Evolutionary conservation across 2,329 filamentous ascomycete species (phyloP), one percentile per base, ranked within the genome.

Genomic region (Grosmannia huntii): DNA sequence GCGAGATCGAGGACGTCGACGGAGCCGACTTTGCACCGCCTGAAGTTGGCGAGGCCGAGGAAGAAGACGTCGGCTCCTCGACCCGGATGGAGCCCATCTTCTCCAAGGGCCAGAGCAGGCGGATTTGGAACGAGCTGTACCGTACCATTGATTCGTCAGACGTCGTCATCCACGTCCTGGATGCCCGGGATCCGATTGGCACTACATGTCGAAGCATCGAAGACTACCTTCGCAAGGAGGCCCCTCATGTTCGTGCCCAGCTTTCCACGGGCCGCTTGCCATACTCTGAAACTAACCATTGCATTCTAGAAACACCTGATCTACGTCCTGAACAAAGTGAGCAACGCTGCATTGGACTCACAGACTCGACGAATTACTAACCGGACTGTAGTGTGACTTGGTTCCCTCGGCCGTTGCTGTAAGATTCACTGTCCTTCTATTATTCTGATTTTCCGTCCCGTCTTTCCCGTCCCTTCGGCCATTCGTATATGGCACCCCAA

Each of bases 341-440:
- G 49, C 38, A 28, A n/a, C 53, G n/a, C n/a, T 25, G 10, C 4
- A 4, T 12, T 25, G 27, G 19, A 28, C 12, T 53, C 28, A 21
- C 38, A 12, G 31, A 21, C 31, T 36, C 19, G 19, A 57, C 27
- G 1, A 16, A 28, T 31, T 51, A 27, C 57, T 59, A 54, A 58
- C 54, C 9, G 4, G 9, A 5, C 11, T 16, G 5, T 25, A 60
- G 76, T 89, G 87, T 66, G 94, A 99, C 71, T 75, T 99, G 65
- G 88, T 99, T 25, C 94, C 94, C 1, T 95, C 91, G 3, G 86
- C 83, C 63, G 89, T 96, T 74, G 90, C 90, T 71, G 94, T 99
- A 91, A 89, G 94, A 91, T 63, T 9, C 6, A n/a, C 5, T 1
- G 11, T 23, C 38, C n/a, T 52, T 54, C 62, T 59, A 55, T 59